These are phyloP conservation scores for Pyrenochaeta sp. DNA, from an alignment of 2,329 filamentous ascomycete genomes.

Conservation along the genomic window DNA sequence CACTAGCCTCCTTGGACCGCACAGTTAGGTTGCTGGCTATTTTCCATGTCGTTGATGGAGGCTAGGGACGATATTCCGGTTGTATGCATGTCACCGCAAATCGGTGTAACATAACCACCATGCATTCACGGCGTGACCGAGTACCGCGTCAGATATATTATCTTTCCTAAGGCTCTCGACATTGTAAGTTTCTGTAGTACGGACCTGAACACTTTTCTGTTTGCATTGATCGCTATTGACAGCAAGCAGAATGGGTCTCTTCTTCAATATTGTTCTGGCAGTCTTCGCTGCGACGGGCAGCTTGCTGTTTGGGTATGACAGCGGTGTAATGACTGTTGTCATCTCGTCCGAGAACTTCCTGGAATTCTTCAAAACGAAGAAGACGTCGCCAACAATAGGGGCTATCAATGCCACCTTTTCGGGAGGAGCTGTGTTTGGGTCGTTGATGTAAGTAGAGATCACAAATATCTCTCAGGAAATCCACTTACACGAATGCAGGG, in stretches of 20 bases:
- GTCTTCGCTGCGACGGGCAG: slow-evolving; percentile 54
- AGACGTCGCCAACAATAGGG: slow-evolving; percentile 62
- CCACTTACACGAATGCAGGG: slow-evolving; percentile 37
- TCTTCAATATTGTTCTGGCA: slow-evolving; percentile 53
- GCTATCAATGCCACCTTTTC: slow-evolving; percentile 71
- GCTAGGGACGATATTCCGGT: slow-evolving; percentile 33
- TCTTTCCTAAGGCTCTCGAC: slow-evolving; percentile 7
- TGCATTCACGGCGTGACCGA: slow-evolving; percentile 10
- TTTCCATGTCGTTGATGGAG: slow-evolving; percentile 17
- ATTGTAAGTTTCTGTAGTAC: too few species aligned
- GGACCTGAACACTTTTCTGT: not conserved
- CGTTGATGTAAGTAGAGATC: slow-evolving; percentile 57
- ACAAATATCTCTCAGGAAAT: not conserved
- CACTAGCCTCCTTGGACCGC: slow-evolving; percentile 12
- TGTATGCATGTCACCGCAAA: slow-evolving; percentile 16
- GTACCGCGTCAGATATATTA: slow-evolving; percentile 13
- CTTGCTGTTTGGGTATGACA: slow-evolving; percentile 50
- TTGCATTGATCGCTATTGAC: not conserved
- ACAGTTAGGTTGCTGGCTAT: slow-evolving; percentile 1
- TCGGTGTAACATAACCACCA: slow-evolving; percentile 18
- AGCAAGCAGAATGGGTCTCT: slow-evolving; percentile 45
- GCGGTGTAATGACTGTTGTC: slow-evolving; percentile 57
- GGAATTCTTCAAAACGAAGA: slow-evolving; percentile 62
- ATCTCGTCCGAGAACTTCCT: slow-evolving; percentile 66
- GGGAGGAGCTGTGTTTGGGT: slow-evolving; percentile 64